Evolutionary conservation across 2,329 filamentous ascomycete genomes (phyloP).

Genomic region (Trichoderma sp.): DNA sequence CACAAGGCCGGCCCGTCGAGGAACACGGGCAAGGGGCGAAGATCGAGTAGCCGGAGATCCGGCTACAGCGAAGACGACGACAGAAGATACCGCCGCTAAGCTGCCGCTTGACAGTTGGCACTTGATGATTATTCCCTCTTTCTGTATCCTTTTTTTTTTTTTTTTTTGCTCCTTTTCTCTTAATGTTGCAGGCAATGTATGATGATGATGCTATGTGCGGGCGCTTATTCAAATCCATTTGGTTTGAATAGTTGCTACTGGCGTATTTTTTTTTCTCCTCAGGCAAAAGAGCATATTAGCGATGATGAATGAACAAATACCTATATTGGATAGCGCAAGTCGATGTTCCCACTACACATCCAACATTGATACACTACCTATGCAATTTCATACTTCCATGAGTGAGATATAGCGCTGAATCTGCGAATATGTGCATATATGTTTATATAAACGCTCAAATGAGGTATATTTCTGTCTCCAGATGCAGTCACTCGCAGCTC

Average conservation of each 20-base stretch:
- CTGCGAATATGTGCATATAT: neutral
- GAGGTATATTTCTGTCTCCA: neutral
- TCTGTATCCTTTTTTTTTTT: neutral
- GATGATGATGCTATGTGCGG: neutral
- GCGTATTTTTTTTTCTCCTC: neutral
- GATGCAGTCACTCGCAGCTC: neutral
- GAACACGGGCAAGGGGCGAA: constrained; percentile 26
- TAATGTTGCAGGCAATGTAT: neutral
- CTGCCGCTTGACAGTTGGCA: neutral
- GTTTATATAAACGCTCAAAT: neutral
- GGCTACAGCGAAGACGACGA: constrained; percentile 24
- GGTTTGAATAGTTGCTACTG: neutral
- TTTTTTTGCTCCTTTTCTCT: neutral
- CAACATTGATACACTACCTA: neutral
- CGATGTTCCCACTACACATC: neutral
- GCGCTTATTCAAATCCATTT: neutral
- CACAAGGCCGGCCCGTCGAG: constrained; percentile 21
- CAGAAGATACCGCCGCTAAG: constrained; percentile 11
- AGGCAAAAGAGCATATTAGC: neutral
- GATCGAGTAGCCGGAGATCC: constrained; percentile 31
- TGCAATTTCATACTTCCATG: neutral
- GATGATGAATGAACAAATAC: constrained; percentile 6
- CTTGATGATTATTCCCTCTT: neutral
- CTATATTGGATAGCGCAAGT: constrained; percentile 1
- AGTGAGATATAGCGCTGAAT: neutral